phyloP scores from a whole-genome alignment of 2,329 filamentous ascomycete species.

The Elsinoe ampelina region DNA sequence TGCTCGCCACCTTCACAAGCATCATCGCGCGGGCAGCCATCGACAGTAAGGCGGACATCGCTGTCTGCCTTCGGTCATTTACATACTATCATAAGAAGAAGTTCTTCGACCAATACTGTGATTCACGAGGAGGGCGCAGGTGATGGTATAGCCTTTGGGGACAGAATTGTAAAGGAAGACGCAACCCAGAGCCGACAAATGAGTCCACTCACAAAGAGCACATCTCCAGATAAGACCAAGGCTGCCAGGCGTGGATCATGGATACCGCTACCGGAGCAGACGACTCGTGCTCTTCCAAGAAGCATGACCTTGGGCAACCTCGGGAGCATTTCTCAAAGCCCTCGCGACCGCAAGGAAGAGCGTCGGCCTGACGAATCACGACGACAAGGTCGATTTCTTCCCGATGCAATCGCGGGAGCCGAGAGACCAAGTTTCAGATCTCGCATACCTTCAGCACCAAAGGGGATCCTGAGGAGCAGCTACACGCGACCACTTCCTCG shows the following conservation, averaged over 20 bases:
- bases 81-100: constrained; percentile 27
- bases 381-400: constrained; percentile 2
- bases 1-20: neutral
- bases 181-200: neutral
- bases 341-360: constrained; percentile 11
- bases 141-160: neutral
- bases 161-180: neutral
- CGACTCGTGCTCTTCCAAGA: constrained; percentile 26
- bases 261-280: constrained; percentile 26
- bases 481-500: constrained; percentile 18
- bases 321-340: constrained; percentile 20
- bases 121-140: constrained; percentile 18
- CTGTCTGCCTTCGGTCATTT: constrained; percentile 26
- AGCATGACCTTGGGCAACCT: constrained; percentile 30
- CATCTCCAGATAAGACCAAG: constrained; percentile 12
- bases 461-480: constrained; percentile 13
- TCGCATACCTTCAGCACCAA: constrained; percentile 14
- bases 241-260: constrained; percentile 24
- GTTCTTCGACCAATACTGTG: neutral
- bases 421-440: neutral
- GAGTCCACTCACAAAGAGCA: neutral
- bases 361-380: neutral
- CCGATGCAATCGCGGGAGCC: constrained; percentile 11
- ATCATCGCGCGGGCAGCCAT: neutral
- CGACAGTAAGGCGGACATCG: constrained; percentile 23